phyloP scores from a whole-genome alignment of 345 rosid genomes.

The Populus nigra region DNA sequence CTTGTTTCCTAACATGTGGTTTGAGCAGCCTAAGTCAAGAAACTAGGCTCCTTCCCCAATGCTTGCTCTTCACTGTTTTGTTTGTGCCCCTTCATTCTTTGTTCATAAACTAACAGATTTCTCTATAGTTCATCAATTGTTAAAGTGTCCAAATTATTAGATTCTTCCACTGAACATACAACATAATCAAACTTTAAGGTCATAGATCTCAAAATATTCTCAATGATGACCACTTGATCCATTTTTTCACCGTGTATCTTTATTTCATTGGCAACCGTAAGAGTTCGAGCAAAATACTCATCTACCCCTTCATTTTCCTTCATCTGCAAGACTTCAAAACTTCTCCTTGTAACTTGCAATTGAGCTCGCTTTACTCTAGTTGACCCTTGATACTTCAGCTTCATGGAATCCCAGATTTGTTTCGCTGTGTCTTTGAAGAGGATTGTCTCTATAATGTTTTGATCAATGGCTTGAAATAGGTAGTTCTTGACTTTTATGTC shows the following conservation, averaged over 20 bases:
- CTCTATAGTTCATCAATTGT: neutral
- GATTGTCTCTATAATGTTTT: slow-evolving; percentile 3
- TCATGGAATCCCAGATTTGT: slow-evolving; percentile 7
- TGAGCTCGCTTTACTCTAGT: slow-evolving; percentile 4
- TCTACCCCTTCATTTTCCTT: neutral
- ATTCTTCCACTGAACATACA: slow-evolving; percentile 1
- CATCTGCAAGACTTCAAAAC: slow-evolving; percentile 8
- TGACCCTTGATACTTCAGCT: slow-evolving; percentile 2
- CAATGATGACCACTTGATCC: slow-evolving; percentile 4
- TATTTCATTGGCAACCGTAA: slow-evolving; percentile 7
- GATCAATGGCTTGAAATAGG: slow-evolving; percentile 15
- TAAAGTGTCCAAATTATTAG: neutral
- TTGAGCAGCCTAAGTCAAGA: slow-evolving; percentile 7
- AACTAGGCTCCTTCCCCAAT: neutral
- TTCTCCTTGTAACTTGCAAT: neutral
- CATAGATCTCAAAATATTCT: slow-evolving; percentile 13
- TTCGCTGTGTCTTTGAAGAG: neutral
- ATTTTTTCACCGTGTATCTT: slow-evolving; percentile 3
- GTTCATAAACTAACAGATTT: neutral
- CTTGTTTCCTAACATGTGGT: slow-evolving; percentile 6
- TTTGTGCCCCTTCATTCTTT: neutral
- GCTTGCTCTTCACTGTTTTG: neutral
- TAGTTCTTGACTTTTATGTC: slow-evolving; percentile 11
- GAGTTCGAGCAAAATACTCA: slow-evolving; percentile 4
- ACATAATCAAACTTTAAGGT: slow-evolving; percentile 4